Conservation (phyloP, 2,329 filamentous ascomycete species). For the Diplodia mutila region DNA sequence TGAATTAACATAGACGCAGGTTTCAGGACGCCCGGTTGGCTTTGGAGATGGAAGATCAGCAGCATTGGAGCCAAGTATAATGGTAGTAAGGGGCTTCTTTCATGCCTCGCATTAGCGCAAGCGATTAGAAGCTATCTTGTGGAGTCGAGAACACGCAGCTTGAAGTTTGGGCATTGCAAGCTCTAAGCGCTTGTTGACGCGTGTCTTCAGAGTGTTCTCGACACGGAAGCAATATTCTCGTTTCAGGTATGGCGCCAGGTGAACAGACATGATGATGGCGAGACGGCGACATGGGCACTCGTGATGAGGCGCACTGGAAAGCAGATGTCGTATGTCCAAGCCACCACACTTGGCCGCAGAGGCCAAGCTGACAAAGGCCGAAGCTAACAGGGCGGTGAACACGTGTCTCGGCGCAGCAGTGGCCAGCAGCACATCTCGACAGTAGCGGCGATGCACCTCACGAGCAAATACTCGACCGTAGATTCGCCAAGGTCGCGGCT, state of each 20-base stretch:
- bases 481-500: neutral
- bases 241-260: neutral
- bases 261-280: constrained; percentile 11
- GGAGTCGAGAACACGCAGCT: neutral
- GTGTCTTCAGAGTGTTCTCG: neutral
- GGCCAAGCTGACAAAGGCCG: constrained; percentile 22
- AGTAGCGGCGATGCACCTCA: neutral
- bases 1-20: neutral
- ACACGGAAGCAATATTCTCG: neutral
- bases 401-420: constrained; percentile 5
- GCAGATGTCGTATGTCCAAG: constrained; percentile 12
- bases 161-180: neutral
- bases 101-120: neutral
- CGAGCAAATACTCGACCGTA: constrained; percentile 1
- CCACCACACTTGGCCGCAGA: constrained; percentile 8
- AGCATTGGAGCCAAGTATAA: neutral
- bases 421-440: neutral
- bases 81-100: neutral
- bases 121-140: neutral
- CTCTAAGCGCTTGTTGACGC: constrained; percentile 19
- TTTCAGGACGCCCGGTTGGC: neutral
- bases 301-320: constrained; percentile 12
- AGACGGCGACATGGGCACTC: neutral
- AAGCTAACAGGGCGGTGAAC: constrained; percentile 19
- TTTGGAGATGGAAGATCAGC: neutral